phyloP scores from a whole-genome alignment of 1,284 basidiomycete genomes.

The Irpex rosettiformis region DNA sequence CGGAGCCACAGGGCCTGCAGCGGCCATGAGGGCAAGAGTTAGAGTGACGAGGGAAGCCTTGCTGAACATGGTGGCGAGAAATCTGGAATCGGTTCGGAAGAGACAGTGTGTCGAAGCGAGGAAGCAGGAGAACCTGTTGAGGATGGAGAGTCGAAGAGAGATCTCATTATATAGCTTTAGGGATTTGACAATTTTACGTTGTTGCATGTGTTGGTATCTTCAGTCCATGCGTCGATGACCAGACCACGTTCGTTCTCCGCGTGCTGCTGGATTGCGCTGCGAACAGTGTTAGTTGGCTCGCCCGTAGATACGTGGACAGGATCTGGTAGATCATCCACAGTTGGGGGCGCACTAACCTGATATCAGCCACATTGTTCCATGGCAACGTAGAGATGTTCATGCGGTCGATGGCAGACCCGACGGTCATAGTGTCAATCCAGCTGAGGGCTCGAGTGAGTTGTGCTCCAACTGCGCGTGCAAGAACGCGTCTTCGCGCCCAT shows the following conservation, averaged over 20 bases:
- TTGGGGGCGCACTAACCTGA: background rate
- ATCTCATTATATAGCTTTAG: background rate
- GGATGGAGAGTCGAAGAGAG: background rate
- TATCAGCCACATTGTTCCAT: background rate
- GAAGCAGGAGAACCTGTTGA: background rate
- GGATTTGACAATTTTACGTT: background rate
- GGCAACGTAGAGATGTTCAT: background rate
- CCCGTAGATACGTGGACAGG: too few species aligned
- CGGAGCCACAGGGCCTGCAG: background rate
- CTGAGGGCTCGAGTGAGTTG: background rate
- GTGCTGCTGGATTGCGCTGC: too few species aligned
- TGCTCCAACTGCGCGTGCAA: background rate
- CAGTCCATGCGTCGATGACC: background rate
- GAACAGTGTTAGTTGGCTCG: too few species aligned
- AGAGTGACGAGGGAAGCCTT: background rate
- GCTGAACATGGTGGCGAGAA: background rate
- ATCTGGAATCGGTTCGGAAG: background rate
- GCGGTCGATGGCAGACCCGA: background rate
- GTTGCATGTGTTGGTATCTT: background rate
- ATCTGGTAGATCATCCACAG: background rate
- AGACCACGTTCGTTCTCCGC: background rate
- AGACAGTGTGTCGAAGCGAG: background rate
- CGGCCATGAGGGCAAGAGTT: slow-evolving; percentile 7
- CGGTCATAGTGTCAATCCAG: background rate
- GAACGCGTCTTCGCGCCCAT: background rate